Base-by-base conservation (phyloP, 164 flowering plant genomes). In the Cinnamomum micranthum region DNA sequence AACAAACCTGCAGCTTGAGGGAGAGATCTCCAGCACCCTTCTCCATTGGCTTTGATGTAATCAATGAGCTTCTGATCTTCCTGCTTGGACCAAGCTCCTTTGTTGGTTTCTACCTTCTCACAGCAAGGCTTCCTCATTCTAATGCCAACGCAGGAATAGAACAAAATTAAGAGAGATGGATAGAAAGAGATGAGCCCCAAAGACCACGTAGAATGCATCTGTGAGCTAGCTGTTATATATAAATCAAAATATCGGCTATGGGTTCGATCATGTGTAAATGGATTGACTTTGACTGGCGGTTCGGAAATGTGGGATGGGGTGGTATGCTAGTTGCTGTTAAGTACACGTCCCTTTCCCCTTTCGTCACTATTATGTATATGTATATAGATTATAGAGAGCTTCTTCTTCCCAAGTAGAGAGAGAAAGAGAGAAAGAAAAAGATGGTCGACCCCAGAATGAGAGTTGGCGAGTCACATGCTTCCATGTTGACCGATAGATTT, bases 21-120 rank as follows among this genome's bases (percentile, higher is more conserved):
- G 64, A 89, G 85, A 14, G 92, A 81, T 14, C 88, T 81, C 92
- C 92, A 89, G 82, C 89, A 82, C 62, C 89, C 90, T 79, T 89
- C 89, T 41, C 92, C 92, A 52, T 86, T 82, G 58, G 75, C 77
- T 15, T 65, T 77, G 62, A 89, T 87, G 80, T 86, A 89, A 67
- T 85, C 85, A 6, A 82, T 81, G 74, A 89, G 92, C 77, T 81
- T 87, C 80, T 84, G 86, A 74, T 89, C 92, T 78, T 89, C 92
- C 82, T 89, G 88, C 83, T 85, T 87, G 13, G 92, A 84, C 92
- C 92, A 89, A 11, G 90, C 90, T 73, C 92, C 92, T 76, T 85
- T 87, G 78, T 85, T 86, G 2, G 77, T 85, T 73, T 81, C 85
- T 72, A 81, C 82, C 77, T 85, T 89, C 22, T 86, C 87, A 74